Evolutionary conservation across 176 grass and related monocot genomes (phyloP), one percentile per base, ranked within the genome.

Genomic region (Oryza meyeriana): DNA sequence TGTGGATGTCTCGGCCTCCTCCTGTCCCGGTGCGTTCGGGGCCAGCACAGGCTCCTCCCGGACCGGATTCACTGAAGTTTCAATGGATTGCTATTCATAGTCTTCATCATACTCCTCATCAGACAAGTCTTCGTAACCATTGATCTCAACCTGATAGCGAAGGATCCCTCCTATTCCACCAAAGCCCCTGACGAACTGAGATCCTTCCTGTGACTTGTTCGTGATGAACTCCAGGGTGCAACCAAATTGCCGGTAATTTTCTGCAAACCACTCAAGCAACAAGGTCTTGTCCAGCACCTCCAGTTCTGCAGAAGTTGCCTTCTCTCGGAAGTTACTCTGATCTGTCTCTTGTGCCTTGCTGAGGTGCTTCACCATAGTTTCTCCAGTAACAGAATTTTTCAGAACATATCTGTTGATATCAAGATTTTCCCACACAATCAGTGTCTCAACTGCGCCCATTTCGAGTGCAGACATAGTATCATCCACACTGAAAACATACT

Each of bases 351-450:
- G 84, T 10, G 62, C 76, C 69, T 74, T 80, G 67, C 29, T 86
- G 28, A 80, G 50, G 67, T 86, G 31, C 57, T 80, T 86, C 13
- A 79, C 34, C 1, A 40, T 10, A 0, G 39, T 74, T 65, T 72
- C 76, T 33, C 68, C 84, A 5, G 12, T 86, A 11, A 2, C 12
- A 65, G 67, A 20, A 40, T 86, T 45, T 44, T 83, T 83, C 24
- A 83, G 8, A 44, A 83, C 42, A 67, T 83, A 66, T 38, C 71
- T 39, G 10, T 67, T 66, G 14, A 73, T 27, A 35, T 86, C 76
- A 44, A 86, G 44, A 86, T 86, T 86, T 64, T 66, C 84, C 84
- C 76, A 86, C 68, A 86, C 57, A 40, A 86, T 72, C 71, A 79
- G 38, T 18, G 32, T 80, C 26, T 74, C 84, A 30, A 80, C 69